Evolutionary conservation across 352 stramenopile species (phyloP).

Genomic region (Ophiocytium majus): DNA sequence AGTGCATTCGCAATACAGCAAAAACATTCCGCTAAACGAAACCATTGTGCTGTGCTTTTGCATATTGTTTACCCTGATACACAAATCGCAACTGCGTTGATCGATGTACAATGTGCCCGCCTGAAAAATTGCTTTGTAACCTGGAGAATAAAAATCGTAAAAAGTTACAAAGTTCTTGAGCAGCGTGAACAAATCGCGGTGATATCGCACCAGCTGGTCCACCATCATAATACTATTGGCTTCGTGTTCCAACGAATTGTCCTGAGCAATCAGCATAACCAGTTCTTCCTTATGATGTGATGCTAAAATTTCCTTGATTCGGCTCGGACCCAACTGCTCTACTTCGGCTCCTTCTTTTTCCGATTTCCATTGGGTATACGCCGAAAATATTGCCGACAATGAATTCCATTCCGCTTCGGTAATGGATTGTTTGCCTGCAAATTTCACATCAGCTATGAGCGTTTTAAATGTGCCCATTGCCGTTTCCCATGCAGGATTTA

Average conservation of each 20-base stretch:
- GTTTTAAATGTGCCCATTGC: neutral
- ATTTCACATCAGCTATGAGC: neutral
- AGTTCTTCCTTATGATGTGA: neutral
- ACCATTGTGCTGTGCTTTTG: neutral
- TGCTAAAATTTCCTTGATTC: neutral
- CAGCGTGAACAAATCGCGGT: constrained; percentile 1
- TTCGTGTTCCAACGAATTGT: neutral
- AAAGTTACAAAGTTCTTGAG: constrained; percentile 17
- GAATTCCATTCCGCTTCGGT: constrained; percentile 5
- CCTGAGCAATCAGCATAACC: neutral
- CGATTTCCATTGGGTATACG: neutral
- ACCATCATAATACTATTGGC: constrained; percentile 14
- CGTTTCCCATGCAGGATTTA: constrained; percentile 13
- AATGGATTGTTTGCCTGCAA: neutral
- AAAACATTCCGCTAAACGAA: constrained; percentile 6
- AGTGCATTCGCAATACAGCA: constrained; percentile 7
- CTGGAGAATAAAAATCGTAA: constrained; percentile 17
- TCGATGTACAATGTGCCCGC: constrained; percentile 8
- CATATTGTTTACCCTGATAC: constrained; percentile 1
- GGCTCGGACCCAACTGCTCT: neutral
- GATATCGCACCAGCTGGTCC: neutral
- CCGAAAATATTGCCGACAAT: neutral
- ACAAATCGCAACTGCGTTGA: constrained; percentile 13
- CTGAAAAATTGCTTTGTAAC: constrained; percentile 13
- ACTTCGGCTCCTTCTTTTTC: neutral